Percentiles rank a stretch among this genome's conserved stretches.
Conservation (phyloP, 169 alveolate genomes). For the Besnoitia besnoiti region DNA sequence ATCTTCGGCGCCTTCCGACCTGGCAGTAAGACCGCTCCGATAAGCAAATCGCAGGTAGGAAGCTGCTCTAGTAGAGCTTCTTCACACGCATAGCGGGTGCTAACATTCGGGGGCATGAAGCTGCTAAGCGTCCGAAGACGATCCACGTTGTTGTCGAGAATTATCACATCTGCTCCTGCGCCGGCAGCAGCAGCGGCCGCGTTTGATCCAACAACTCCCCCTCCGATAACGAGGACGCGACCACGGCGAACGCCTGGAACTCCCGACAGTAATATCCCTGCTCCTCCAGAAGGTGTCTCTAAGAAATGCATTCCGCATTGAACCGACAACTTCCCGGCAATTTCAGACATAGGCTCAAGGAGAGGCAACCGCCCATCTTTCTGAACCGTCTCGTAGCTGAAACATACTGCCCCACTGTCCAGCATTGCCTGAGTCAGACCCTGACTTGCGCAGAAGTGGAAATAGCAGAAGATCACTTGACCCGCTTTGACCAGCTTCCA, state of each 20-base stretch:
- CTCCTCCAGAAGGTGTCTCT: slow-evolving; percentile 32
- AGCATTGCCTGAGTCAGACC: slow-evolving; percentile 61
- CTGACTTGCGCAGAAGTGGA: slow-evolving; percentile 57
- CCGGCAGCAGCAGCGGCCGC: slow-evolving; percentile 66
- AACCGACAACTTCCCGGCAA: slow-evolving; percentile 63
- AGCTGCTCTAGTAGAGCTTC: slow-evolving; percentile 46
- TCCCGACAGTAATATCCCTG: slow-evolving; percentile 64
- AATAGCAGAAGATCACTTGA: slow-evolving; percentile 59
- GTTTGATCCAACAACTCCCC: slow-evolving; percentile 64
- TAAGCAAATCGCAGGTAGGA: slow-evolving; percentile 40
- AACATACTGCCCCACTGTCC: slow-evolving; percentile 31
- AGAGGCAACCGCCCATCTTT: slow-evolving; percentile 43
- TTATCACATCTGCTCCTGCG: slow-evolving; percentile 47
- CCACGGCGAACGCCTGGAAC: slow-evolving; percentile 67
- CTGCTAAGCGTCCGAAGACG: slow-evolving; percentile 34
- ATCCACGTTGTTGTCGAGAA: slow-evolving; percentile 44
- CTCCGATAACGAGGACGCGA: slow-evolving; percentile 55
- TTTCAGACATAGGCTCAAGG: slow-evolving; percentile 67
- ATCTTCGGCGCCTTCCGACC: slow-evolving; percentile 55
- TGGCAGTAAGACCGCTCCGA: slow-evolving; percentile 64
- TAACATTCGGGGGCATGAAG: slow-evolving; percentile 59
- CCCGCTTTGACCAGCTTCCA: slow-evolving; percentile 31
- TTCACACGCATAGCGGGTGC: slow-evolving; percentile 27
- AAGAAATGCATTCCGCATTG: slow-evolving; percentile 51
- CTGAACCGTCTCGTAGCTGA: slow-evolving; percentile 66